phyloP scores from a whole-genome alignment of 495 filamentous ascomycete genomes.

The Penicillium coprophilum region DNA sequence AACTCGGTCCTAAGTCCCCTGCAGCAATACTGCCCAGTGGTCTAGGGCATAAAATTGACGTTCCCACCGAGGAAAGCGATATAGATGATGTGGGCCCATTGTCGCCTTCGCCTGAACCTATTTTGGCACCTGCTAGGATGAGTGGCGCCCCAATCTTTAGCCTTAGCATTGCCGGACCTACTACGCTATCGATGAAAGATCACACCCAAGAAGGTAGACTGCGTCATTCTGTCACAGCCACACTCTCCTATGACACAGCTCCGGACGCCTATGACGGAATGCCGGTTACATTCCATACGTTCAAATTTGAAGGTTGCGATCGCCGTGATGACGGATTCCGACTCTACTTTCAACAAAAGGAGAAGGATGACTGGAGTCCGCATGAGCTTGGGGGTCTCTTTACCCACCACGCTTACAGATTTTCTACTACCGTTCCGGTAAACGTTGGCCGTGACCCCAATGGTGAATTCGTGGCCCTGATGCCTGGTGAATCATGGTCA shows the following conservation, averaged over 20 bases:
- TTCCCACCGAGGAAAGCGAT: conserved; percentile 4
- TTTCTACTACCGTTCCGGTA: not conserved
- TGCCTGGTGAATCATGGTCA: conserved; percentile 8
- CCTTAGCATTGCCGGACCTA: conserved; percentile 4
- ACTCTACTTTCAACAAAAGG: not conserved
- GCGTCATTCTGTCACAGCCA: conserved; percentile 6
- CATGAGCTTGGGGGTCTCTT: not conserved
- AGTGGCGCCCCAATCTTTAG: conserved; percentile 3
- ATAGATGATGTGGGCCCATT: conserved; percentile 1
- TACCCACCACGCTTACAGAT: not conserved
- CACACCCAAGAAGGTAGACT: not conserved
- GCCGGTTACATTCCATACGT: conserved; percentile 6
- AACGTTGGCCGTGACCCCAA: not conserved
- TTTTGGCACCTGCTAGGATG: not conserved
- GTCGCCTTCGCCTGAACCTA: conserved; percentile 4
- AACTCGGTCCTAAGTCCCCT: conserved; percentile 1
- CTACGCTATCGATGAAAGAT: conserved; percentile 9
- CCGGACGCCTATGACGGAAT: not conserved
- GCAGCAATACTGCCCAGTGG: not conserved
- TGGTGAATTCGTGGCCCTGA: not conserved
- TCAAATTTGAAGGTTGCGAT: not conserved
- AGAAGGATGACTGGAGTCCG: not conserved
- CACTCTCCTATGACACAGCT: conserved; percentile 6
- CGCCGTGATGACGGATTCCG: conserved; percentile 2
- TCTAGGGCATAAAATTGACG: not conserved